A percentile compares a stretch with the other conserved stretches of the same genome.
phyloP scores from a whole-genome alignment of 2,329 filamentous ascomycete genomes.

The Exophiala oligosperma region DNA sequence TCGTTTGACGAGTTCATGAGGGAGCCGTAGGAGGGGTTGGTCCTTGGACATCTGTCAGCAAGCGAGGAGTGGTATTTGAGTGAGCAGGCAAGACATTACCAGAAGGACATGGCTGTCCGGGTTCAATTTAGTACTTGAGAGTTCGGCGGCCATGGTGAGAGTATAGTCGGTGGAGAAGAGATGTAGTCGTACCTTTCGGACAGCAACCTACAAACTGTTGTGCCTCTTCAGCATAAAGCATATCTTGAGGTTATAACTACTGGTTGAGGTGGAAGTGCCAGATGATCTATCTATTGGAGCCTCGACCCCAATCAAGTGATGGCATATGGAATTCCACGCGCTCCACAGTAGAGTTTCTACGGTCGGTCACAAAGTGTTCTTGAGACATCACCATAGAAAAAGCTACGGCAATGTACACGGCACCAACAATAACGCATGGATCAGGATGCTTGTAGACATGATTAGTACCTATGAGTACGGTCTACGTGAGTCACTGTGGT shows the following conservation, averaged over 20 bases:
- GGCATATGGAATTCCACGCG: too few species aligned
- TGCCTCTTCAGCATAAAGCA: too few species aligned
- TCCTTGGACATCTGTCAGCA: slow-evolving; percentile 57
- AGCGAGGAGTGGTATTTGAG: not conserved
- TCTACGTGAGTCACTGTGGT: not conserved
- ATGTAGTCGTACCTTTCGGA: too few species aligned
- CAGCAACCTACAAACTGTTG: too few species aligned
- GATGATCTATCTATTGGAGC: too few species aligned
- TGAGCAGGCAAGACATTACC: slow-evolving; percentile 33
- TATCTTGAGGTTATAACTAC: too few species aligned
- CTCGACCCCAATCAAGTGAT: too few species aligned
- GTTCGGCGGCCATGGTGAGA: slow-evolving; percentile 20
- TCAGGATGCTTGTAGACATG: not conserved
- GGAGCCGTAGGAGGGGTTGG: slow-evolving; percentile 88
- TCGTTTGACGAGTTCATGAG: slow-evolving; percentile 87
- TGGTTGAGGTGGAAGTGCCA: too few species aligned
- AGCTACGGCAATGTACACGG: too few species aligned
- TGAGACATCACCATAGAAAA: not conserved
- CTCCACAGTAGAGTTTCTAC: slow-evolving; percentile 3
- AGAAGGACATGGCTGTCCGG: slow-evolving; percentile 51
- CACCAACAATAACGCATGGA: too few species aligned
- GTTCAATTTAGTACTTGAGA: slow-evolving; percentile 48
- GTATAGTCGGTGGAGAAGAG: not conserved
- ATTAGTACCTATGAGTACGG: too few species aligned
- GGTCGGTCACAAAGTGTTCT: not conserved